These are phyloP conservation scores for Candida odintsovae DNA, from an alignment of 805 yeast species.

Conservation along the genomic window DNA sequence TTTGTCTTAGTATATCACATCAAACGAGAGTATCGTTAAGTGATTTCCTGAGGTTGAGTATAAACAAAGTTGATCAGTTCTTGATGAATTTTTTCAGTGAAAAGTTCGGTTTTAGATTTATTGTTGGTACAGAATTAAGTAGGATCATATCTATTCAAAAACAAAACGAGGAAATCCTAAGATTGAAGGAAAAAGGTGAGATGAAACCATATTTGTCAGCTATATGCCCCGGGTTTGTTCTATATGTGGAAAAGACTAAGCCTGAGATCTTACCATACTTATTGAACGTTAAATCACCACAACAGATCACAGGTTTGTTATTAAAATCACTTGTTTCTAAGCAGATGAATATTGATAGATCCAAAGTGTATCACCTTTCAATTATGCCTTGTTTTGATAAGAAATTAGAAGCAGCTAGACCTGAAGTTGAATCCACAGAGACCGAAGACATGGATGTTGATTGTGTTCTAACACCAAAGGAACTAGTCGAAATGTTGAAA, in stretches of 20 bases:
- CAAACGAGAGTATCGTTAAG: slow-evolving; percentile 84
- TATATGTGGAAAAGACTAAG: slow-evolving; percentile 94
- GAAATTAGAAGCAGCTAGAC: slow-evolving; percentile 88
- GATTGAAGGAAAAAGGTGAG: slow-evolving; percentile 1
- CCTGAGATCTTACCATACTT: slow-evolving; percentile 71
- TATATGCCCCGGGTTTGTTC: slow-evolving; percentile 94
- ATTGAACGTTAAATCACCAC: slow-evolving; percentile 80
- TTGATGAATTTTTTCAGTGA: slow-evolving; percentile 52
- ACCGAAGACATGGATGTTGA: slow-evolving; percentile 61
- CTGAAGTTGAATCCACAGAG: slow-evolving; percentile 38
- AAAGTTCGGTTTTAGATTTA: slow-evolving; percentile 60
- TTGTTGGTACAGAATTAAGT: slow-evolving; percentile 84
- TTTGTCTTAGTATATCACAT: slow-evolving; percentile 78
- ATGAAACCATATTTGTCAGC: slow-evolving; percentile 41
- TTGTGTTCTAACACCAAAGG: slow-evolving; percentile 90
- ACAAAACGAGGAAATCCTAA: slow-evolving; percentile 34
- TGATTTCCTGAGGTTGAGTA: slow-evolving; percentile 47
- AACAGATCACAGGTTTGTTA: slow-evolving; percentile 82
- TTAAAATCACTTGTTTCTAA: slow-evolving; percentile 46
- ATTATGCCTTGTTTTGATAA: slow-evolving; percentile 98
- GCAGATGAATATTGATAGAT: slow-evolving; percentile 25
- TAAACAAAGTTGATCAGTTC: slow-evolving; percentile 55
- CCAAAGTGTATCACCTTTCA: slow-evolving; percentile 67
- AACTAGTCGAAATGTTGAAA: slow-evolving; percentile 65
- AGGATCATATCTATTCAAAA: slow-evolving; percentile 57